These are phyloP conservation scores for Fusarium hostae DNA, from an alignment of 2,329 filamentous ascomycete genomes.

Conservation along the genomic window DNA sequence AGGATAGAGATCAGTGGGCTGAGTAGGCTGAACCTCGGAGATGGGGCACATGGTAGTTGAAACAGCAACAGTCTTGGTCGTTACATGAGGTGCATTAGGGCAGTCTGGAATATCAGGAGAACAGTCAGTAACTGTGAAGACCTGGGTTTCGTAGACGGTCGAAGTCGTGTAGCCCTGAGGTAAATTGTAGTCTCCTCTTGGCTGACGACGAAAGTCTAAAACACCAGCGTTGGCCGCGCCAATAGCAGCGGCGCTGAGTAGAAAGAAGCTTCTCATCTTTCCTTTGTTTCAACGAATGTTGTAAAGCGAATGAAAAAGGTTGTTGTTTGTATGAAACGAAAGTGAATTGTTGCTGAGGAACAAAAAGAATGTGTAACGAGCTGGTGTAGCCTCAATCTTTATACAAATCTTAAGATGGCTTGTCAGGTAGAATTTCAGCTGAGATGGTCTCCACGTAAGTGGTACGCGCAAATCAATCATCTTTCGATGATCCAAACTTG, in stretches of 20 bases:
- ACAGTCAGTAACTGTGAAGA: neutral
- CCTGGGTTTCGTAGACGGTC: neutral
- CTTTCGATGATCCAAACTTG: slow-evolving; percentile 9
- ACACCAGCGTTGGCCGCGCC: slow-evolving; percentile 29
- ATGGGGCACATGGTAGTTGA: neutral
- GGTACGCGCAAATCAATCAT: slow-evolving; percentile 1
- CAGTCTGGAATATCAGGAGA: neutral
- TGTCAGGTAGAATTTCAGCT: slow-evolving; percentile 2
- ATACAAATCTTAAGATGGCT: neutral
- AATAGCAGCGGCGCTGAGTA: slow-evolving; percentile 23
- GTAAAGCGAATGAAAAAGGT: slow-evolving; percentile 21
- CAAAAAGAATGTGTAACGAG: neutral
- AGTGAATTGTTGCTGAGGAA: slow-evolving; percentile 16
- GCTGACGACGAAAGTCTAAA: slow-evolving; percentile 12
- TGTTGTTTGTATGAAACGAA: slow-evolving; percentile 13
- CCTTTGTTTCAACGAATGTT: slow-evolving; percentile 23
- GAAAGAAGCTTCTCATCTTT: slow-evolving; percentile 32
- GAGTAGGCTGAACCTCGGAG: neutral
- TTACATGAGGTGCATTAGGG: neutral
- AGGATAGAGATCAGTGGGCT: neutral
- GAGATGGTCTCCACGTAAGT: neutral
- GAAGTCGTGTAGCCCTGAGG: neutral
- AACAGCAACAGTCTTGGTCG: neutral
- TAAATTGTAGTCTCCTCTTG: slow-evolving; percentile 2
- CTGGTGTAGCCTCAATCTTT: slow-evolving; percentile 21